These are phyloP conservation scores for Ophiostoma sp. DNA, from an alignment of 2,329 filamentous ascomycete species.

Conservation along the genomic window DNA sequence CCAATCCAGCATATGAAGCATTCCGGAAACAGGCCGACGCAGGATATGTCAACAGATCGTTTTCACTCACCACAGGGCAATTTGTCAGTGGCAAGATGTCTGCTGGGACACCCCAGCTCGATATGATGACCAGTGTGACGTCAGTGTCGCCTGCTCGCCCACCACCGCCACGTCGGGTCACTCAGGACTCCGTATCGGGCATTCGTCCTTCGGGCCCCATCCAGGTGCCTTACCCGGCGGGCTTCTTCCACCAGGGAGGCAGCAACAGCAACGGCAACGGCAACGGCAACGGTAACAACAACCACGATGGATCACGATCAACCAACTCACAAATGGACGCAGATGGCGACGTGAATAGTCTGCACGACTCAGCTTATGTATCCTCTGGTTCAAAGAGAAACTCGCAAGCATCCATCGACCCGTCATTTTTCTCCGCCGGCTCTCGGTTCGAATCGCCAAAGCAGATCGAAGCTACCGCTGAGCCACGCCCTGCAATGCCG, in stretches of 20 bases:
- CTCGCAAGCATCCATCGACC: slow-evolving; percentile 45
- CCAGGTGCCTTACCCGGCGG: neutral
- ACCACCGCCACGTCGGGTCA: slow-evolving; percentile 39
- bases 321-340: slow-evolving; percentile 38
- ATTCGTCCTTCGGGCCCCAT: neutral
- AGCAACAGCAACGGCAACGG: neutral
- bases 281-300: neutral
- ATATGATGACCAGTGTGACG: neutral
- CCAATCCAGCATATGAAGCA: slow-evolving; percentile 76
- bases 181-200: slow-evolving; percentile 41
- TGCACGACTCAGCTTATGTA: slow-evolving; percentile 51
- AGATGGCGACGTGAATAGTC: slow-evolving; percentile 42
- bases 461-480: slow-evolving; percentile 38
- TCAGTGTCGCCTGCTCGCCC: slow-evolving; percentile 10
- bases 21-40: slow-evolving; percentile 69
- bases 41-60: slow-evolving; percentile 46
- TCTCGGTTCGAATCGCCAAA: slow-evolving; percentile 46
- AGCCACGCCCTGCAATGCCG: slow-evolving; percentile 30
- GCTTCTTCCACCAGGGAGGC: slow-evolving; percentile 9
- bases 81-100: slow-evolving; percentile 14
- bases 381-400: slow-evolving; percentile 52
- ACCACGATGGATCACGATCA: neutral
- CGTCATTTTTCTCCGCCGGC: slow-evolving; percentile 38
- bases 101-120: neutral
- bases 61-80: slow-evolving; percentile 45